These are phyloP conservation scores for Lachnellula willkommii DNA, from an alignment of 2,329 filamentous ascomycete genomes.

Conservation along the genomic window DNA sequence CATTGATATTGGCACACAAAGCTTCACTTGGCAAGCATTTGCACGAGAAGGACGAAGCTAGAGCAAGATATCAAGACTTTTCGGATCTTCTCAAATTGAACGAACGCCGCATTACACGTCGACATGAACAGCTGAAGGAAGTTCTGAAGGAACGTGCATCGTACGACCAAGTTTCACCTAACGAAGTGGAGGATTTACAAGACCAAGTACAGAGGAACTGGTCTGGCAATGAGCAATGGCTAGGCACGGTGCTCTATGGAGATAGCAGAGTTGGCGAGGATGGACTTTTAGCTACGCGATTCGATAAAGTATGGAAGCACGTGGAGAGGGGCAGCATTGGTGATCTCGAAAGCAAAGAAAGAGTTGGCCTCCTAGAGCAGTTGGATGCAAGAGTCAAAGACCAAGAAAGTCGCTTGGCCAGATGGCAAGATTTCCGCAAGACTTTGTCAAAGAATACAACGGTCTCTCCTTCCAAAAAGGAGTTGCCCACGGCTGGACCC, in stretches of 20 bases:
- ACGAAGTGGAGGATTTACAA: constrained; percentile 44
- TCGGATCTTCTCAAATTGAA: constrained; percentile 59
- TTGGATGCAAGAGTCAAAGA: constrained; percentile 62
- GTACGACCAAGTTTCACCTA: constrained; percentile 15
- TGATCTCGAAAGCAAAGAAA: constrained; percentile 47
- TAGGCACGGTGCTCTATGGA: constrained; percentile 64
- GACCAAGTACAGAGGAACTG: constrained; percentile 66
- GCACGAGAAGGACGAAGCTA: constrained; percentile 53
- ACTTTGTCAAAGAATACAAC: constrained; percentile 16
- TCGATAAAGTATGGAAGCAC: constrained; percentile 65
- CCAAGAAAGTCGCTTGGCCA: constrained; percentile 63
- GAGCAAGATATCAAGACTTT: constrained; percentile 57
- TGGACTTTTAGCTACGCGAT: constrained; percentile 59
- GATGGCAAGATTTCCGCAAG: constrained; percentile 66
- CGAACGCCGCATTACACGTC: constrained; percentile 49
- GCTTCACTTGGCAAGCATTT: constrained; percentile 57
- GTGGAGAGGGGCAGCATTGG: constrained; percentile 55
- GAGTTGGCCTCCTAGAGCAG: constrained; percentile 58
- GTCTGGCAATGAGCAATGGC: constrained; percentile 71
- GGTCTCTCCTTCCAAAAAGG: constrained; percentile 22
- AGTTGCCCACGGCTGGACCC: constrained; percentile 7
- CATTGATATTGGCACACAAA: constrained; percentile 69
- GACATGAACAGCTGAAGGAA: constrained; percentile 43
- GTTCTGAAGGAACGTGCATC: constrained; percentile 27
- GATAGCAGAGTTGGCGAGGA: constrained; percentile 53